These are phyloP conservation scores for Fusarium torulosum DNA, from an alignment of 2,329 filamentous ascomycete species.

Conservation along the genomic window DNA sequence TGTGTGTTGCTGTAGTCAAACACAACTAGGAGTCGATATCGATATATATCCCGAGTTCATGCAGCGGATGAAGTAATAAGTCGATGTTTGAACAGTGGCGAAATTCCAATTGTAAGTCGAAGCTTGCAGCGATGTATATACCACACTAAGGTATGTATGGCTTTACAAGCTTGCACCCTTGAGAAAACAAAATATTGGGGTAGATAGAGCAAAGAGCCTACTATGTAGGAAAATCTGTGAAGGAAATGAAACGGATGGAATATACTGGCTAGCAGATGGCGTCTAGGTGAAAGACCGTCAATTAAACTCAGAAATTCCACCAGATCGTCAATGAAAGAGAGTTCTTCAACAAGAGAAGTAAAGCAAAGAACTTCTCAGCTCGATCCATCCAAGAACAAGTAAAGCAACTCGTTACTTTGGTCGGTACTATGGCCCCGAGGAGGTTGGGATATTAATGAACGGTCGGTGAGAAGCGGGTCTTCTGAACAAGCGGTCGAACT, in stretches of 20 bases:
- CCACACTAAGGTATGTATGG: conserved; percentile 34
- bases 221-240: conserved; percentile 32
- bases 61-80: conserved; percentile 23
- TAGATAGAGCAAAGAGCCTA: conserved; percentile 24
- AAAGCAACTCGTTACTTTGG: conserved; percentile 30
- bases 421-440: conserved; percentile 39
- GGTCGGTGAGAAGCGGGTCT: conserved; percentile 48
- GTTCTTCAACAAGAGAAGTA: conserved; percentile 30
- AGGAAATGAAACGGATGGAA: conserved; percentile 27
- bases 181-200: conserved; percentile 22
- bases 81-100: conserved; percentile 28
- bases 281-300: conserved; percentile 34
- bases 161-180: conserved; percentile 34
- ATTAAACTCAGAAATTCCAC: conserved; percentile 30
- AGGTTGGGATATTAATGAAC: conserved; percentile 45
- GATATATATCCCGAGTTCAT: conserved; percentile 21
- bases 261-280: conserved; percentile 30
- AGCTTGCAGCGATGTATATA: conserved; percentile 35
- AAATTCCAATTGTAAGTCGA: conserved; percentile 26
- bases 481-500: conserved; percentile 42
- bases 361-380: conserved; percentile 28
- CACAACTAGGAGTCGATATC: conserved; percentile 14
- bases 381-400: conserved; percentile 33
- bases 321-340: conserved; percentile 35
- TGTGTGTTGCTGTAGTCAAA: conserved; percentile 18